Evolutionary conservation across 2,329 filamentous ascomycete genomes (phyloP), one percentile per base, ranked within the genome.

Genomic region (Trichoderma sp.): DNA sequence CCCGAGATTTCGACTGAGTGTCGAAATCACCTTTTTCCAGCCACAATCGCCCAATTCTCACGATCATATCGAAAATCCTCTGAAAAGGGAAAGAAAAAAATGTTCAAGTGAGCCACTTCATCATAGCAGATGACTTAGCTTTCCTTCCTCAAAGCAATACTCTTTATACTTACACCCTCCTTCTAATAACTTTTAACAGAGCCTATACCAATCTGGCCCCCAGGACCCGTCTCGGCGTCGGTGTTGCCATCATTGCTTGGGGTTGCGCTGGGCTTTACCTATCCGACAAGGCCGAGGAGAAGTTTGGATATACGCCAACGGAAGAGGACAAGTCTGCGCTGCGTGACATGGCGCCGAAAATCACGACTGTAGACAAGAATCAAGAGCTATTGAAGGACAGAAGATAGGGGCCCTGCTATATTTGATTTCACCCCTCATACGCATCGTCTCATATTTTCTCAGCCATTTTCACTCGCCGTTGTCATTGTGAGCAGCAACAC

Each of bases 181-280:
- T 55, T 27, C 19, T 19, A 1, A 33, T 13, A n/a, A 27, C n/a
- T 49, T 35, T 11, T 24, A 21, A 16, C 63, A 92, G 89, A 75
- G 84, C 89, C 64, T 97, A 94, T 83, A 89, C 86, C 76, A 88
- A 87, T 74, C 89, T 97, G 66, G 82, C 90, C 4, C 87, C 91
- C 21, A 89, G 87, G 73, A 91, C 91, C 29, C 91, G 92, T 68
- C 81, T 92, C 53, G 81, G 90, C 59, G 85, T 97, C 72, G 94
- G 94, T 73, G 78, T 89, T 60, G 91, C 89, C 74, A 81, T 97
- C 73, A 88, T 97, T 76, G 87, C 87, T 40, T 97, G 93, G 88
- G 93, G 92, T 16, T 82, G 84, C 52, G 82, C 88, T 52, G 94
- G 93, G 19, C 84, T 96, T n/a, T 90, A 91, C 76, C 76, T 92